These are phyloP conservation scores for Stephania yunnanensis DNA, from an alignment of 164 flowering plant genomes.

Conservation along the genomic window DNA sequence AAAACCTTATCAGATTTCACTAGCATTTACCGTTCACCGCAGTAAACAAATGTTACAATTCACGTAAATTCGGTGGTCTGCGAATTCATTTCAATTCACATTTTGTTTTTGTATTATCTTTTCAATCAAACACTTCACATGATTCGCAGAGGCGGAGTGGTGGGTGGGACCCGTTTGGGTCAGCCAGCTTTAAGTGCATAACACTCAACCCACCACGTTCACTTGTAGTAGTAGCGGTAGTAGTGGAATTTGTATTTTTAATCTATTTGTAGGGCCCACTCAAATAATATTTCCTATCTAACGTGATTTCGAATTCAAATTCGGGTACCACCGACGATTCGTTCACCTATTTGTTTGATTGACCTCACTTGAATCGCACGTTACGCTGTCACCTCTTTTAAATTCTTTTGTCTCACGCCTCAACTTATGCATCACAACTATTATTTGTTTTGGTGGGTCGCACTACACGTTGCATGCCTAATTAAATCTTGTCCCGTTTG, in stretches of 20 bases:
- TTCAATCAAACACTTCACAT: background rate
- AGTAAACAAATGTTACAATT: too few species aligned
- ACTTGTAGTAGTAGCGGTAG: background rate
- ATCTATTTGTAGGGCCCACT: background rate
- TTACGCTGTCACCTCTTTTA: background rate
- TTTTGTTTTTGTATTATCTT: too few species aligned
- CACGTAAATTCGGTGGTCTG: background rate
- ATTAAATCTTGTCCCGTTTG: background rate
- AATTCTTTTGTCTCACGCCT: background rate
- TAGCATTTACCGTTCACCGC: too few species aligned
- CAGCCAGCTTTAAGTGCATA: background rate
- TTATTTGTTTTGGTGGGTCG: slow-evolving; percentile 1
- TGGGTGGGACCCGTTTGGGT: background rate
- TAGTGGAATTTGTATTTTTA: background rate
- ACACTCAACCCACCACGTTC: background rate
- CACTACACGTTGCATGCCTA: background rate
- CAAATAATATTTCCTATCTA: background rate
- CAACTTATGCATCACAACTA: background rate
- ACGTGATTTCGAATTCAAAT: slow-evolving; percentile 1
- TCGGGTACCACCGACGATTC: background rate
- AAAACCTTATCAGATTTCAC: too few species aligned
- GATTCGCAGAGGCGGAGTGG: background rate
- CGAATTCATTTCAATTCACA: background rate
- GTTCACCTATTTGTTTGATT: background rate
- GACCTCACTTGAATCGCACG: background rate